Conservation (phyloP, 1,284 basidiomycete species). For the Marasmius sp. region DNA sequence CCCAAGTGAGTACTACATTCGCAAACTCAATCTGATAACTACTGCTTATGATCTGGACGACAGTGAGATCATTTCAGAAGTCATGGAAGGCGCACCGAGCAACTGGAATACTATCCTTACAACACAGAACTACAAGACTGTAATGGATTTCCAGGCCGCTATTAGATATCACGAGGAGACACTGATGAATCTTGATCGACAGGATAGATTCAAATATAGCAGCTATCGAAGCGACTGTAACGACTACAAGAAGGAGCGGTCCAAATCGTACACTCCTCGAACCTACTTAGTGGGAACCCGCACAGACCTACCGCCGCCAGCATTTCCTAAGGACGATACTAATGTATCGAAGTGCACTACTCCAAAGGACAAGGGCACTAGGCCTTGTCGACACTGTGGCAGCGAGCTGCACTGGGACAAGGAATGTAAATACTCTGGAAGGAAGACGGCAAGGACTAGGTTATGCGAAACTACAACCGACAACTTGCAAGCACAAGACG, state of each 20-base stretch:
- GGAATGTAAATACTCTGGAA: slow-evolving; percentile 23
- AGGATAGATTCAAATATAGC: neutral
- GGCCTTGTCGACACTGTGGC: slow-evolving; percentile 35
- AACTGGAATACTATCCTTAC: slow-evolving; percentile 21
- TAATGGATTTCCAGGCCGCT: slow-evolving; percentile 4
- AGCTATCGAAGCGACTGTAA: neutral
- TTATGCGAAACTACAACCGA: slow-evolving; percentile 2
- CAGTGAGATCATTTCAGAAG: slow-evolving; percentile 24
- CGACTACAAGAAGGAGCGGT: neutral
- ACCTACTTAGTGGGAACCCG: neutral
- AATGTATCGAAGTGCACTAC: slow-evolving; percentile 26
- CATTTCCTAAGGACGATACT: slow-evolving; percentile 28
- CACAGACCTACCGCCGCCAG: slow-evolving; percentile 4
- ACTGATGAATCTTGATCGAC: neutral
- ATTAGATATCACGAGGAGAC: neutral
- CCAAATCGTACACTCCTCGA: neutral
- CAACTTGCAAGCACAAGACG: slow-evolving; percentile 13
- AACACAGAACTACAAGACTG: neutral
- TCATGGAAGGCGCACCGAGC: slow-evolving; percentile 22
- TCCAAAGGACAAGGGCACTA: slow-evolving; percentile 23
- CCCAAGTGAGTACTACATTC: slow-evolving; percentile 28
- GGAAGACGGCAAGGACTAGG: slow-evolving; percentile 3
- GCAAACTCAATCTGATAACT: slow-evolving; percentile 23
- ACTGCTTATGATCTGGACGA: slow-evolving; percentile 14
- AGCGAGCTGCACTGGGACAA: slow-evolving; percentile 34